Evolutionary conservation across 257 asterid species (phyloP).

Genomic region (Eucommia ulmoides): DNA sequence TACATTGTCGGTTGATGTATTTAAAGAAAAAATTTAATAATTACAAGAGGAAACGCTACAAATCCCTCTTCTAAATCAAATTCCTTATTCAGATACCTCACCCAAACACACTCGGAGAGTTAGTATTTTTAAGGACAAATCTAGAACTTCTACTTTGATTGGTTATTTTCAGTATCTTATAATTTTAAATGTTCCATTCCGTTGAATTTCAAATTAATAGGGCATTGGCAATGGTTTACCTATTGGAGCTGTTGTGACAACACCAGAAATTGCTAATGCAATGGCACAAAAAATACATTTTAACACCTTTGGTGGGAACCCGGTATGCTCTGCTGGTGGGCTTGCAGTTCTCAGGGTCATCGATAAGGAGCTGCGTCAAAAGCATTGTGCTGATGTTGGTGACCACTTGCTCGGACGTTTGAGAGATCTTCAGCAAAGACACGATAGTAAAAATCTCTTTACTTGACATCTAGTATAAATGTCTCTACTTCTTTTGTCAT

Average conservation of each 20-base stretch:
- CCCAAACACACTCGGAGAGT: too few species aligned
- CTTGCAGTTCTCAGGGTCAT: slow-evolving; percentile 76
- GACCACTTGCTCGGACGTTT: slow-evolving; percentile 67
- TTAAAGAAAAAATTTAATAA: too few species aligned
- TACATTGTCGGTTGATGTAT: too few species aligned
- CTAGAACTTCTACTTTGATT: neutral
- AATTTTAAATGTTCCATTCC: too few species aligned
- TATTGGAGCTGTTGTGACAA: slow-evolving; percentile 96
- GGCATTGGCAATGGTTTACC: slow-evolving; percentile 98
- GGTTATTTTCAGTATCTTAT: slow-evolving; percentile 3
- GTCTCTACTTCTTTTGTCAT: neutral
- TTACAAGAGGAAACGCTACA: too few species aligned
- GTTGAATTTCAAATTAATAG: slow-evolving; percentile 20
- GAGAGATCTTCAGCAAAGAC: slow-evolving; percentile 57
- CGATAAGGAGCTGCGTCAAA: slow-evolving; percentile 77
- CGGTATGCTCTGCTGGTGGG: slow-evolving; percentile 98
- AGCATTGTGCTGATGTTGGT: slow-evolving; percentile 80
- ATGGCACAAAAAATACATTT: slow-evolving; percentile 82
- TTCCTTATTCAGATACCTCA: too few species aligned
- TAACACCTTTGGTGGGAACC: slow-evolving; percentile 95
- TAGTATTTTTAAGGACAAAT: slow-evolving; percentile 1
- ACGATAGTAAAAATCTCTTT: slow-evolving; percentile 45
- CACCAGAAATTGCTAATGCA: slow-evolving; percentile 89
- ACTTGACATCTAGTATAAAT: neutral
- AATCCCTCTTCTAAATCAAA: too few species aligned